Evolutionary conservation across 345 rosid species (phyloP), one percentile per base, ranked within the genome.

Genomic region (Hibiscus mutabilis): DNA sequence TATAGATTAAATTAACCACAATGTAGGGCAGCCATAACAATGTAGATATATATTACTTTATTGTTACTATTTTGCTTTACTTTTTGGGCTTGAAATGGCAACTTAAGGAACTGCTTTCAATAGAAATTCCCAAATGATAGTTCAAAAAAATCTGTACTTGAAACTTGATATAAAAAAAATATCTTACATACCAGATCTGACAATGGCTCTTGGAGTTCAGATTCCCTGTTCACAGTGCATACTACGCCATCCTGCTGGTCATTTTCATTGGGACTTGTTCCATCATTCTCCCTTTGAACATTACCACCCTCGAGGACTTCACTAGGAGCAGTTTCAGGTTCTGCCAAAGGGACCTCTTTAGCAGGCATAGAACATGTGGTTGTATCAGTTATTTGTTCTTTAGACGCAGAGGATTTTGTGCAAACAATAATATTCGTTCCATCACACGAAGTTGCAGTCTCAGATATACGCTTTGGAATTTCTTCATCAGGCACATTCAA

Each of bases 271-370:
- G 27, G 76, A 74, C 24, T n/a, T 49, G 40, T 46, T 24, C 53
- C 77, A 44, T 13, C 40, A 11, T 21, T 69, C 75, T 71, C 80
- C 60, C 46, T 33, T 64, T 47, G 18, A 29, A 61, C 55, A 40
- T 15, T 66, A 72, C 44, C 69, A 60, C 59, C 74, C 46, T 72
- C 78, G 22, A 8, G 60, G 16, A 56, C 40, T 61, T 56, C 71
- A 31, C 27, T 52, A 72, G 31, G 51, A 67, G 74, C 72, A 76
- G 55, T 70, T 74, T 68, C 80, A 74, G 66, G 66, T 22, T 44
- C 60, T 31, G 8, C 66, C 25, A 40, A 71, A 56, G 61, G 60
- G 74, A 64, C 73, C 57, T 78, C 82, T 71, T 58, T 76, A 70
- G 68, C 69, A 73, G 72, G 77, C 18, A 44, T 59, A 58, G 67